These are phyloP conservation scores for Naganishia sp. DNA, from an alignment of 1,284 basidiomycete genomes.

Conservation along the genomic window DNA sequence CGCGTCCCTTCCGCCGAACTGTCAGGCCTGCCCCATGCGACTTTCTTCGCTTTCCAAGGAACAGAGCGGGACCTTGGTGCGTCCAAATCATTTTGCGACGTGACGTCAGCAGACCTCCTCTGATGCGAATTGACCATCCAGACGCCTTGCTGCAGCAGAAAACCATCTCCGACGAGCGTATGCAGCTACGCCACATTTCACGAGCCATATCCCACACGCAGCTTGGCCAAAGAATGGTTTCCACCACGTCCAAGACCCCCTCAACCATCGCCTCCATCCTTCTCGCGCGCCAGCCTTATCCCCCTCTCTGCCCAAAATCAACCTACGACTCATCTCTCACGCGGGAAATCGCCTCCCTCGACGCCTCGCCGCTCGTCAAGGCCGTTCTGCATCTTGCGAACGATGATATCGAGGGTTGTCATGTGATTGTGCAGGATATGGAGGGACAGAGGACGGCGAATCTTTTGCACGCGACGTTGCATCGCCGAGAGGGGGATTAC, in stretches of 20 bases:
- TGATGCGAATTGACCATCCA: too few relatives aligned
- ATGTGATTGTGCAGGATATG: slow-evolving; percentile 40
- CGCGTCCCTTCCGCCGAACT: too few relatives aligned
- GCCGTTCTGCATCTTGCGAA: slow-evolving; percentile 51
- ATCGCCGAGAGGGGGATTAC: slow-evolving; percentile 52
- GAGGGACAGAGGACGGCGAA: slow-evolving; percentile 37
- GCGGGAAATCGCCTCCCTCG: slow-evolving; percentile 38
- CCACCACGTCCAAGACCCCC: slow-evolving; percentile 25
- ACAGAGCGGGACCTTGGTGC: too few relatives aligned
- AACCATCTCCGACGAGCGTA: too few relatives aligned
- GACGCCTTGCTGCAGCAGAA: too few relatives aligned
- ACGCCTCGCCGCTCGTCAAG: slow-evolving; percentile 32
- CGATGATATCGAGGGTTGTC: slow-evolving; percentile 50
- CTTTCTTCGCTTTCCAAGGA: too few relatives aligned
- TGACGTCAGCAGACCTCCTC: too few relatives aligned
- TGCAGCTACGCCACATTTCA: too few relatives aligned
- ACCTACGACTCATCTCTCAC: slow-evolving; percentile 42
- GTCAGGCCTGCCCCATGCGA: too few relatives aligned
- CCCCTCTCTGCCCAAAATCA: slow-evolving; percentile 47
- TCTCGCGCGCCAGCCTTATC: slow-evolving; percentile 38
- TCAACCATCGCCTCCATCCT: slow-evolving; percentile 41
- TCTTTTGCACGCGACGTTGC: slow-evolving; percentile 51
- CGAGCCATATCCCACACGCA: neutral
- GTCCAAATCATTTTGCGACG: too few relatives aligned
- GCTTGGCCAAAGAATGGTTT: neutral